Conservation (phyloP, 495 filamentous ascomycete genomes). For the Terfezia boudieri region DNA sequence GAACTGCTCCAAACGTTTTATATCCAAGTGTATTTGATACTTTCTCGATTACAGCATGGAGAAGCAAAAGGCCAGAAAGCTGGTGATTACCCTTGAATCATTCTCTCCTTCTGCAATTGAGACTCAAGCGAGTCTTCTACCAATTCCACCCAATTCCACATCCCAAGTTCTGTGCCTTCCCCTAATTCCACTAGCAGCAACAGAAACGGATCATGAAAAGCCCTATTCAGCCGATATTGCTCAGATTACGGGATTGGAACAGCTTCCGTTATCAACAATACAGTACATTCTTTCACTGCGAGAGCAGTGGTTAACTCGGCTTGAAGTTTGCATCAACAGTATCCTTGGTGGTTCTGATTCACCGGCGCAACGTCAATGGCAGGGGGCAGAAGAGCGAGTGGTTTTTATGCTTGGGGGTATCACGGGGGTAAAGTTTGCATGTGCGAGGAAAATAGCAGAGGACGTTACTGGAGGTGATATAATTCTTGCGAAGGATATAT, state of each 20-base stretch:
- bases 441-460: not conserved
- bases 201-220: not conserved
- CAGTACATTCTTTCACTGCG: not conserved
- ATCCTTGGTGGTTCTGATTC: constrained; percentile 25
- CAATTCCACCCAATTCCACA: not conserved
- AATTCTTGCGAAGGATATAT: not conserved
- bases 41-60: no score
- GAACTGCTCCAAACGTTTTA: no score
- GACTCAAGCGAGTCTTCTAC: not conserved
- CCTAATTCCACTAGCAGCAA: not conserved
- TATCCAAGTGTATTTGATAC: no score
- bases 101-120: not conserved
- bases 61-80: not conserved
- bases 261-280: not conserved
- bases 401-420: constrained; percentile 9
- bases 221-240: not conserved
- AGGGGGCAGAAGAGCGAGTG: constrained; percentile 4
- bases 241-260: not conserved
- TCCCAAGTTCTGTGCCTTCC: not conserved
- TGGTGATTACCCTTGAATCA: not conserved
- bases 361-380: constrained; percentile 11
- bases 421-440: not conserved
- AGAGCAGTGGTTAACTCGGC: not conserved
- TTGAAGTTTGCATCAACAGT: constrained; percentile 21
- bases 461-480: not conserved